Conservation (phyloP, 441 rosid genomes). For the Erodium moschatum region DNA sequence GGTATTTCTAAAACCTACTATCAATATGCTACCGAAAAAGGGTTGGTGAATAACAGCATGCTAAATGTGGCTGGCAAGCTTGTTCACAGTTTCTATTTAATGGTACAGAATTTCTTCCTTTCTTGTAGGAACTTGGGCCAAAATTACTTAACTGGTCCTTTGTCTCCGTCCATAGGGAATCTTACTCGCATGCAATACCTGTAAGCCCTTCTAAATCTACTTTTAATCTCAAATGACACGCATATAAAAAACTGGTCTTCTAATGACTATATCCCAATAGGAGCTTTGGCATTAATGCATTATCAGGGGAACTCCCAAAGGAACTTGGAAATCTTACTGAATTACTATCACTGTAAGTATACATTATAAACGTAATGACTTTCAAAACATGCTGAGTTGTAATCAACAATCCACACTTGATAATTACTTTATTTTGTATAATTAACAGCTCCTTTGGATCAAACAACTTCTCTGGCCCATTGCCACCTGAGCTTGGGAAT, state of each 20-base stretch:
- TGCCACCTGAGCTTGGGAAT: slow-evolving; percentile 60
- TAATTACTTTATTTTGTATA: slow-evolving; percentile 14
- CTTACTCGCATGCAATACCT: slow-evolving; percentile 39
- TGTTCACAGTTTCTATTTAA: background rate
- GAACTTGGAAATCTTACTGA: slow-evolving; percentile 46
- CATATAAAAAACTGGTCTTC: background rate
- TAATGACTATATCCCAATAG: slow-evolving; percentile 19
- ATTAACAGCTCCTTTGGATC: slow-evolving; percentile 36
- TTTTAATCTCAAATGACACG: background rate
- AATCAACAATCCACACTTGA: background rate
- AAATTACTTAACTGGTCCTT: slow-evolving; percentile 41
- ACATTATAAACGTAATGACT: background rate
- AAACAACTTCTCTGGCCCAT: slow-evolving; percentile 57
- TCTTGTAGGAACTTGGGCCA: slow-evolving; percentile 40
- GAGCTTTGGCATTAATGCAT: slow-evolving; percentile 28
- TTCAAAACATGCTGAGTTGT: no score
- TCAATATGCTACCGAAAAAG: background rate
- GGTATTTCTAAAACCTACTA: background rate
- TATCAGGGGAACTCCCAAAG: slow-evolving; percentile 47
- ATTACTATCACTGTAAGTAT: slow-evolving; percentile 44
- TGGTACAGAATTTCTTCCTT: background rate
- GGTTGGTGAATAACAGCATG: background rate
- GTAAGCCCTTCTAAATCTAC: slow-evolving; percentile 22
- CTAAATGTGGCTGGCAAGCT: background rate
- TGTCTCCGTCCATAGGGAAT: slow-evolving; percentile 39